A percentile compares a stretch with the other conserved stretches of the same genome.
phyloP scores from a whole-genome alignment of 148 eudicot genomes.

The Nepenthes gracilis region DNA sequence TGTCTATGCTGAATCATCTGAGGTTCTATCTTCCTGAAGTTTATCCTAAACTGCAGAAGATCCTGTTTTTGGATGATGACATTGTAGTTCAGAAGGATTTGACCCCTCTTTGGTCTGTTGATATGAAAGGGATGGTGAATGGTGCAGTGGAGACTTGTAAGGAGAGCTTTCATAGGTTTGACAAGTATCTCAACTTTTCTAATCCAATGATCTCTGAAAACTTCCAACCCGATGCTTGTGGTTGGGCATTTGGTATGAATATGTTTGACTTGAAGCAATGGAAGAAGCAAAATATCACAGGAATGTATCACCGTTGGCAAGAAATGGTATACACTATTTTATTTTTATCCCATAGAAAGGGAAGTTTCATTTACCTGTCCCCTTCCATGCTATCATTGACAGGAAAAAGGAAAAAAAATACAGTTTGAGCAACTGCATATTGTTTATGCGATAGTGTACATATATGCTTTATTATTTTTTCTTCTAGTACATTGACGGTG shows the following conservation, averaged over 20 bases:
- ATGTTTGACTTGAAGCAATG: constrained; percentile 89
- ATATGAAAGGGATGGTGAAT: constrained; percentile 76
- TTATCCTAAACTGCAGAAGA: constrained; percentile 68
- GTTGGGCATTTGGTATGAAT: constrained; percentile 99
- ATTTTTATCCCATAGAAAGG: no score
- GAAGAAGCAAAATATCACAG: constrained; percentile 86
- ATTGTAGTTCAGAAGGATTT: constrained; percentile 75
- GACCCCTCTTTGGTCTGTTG: constrained; percentile 61
- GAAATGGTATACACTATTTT: constrained; percentile 41
- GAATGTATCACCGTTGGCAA: constrained; percentile 98
- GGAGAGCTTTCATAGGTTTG: constrained; percentile 81
- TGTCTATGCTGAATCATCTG: constrained; percentile 76
- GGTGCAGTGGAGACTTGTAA: constrained; percentile 97
- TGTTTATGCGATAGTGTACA: background rate
- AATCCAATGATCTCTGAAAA: constrained; percentile 81
- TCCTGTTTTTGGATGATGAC: constrained; percentile 76
- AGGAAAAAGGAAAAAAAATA: background rate
- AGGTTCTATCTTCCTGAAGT: constrained; percentile 79
- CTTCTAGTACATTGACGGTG: background rate
- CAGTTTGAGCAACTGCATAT: no score
- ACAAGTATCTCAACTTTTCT: constrained; percentile 80
- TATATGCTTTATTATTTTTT: background rate
- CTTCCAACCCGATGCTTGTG: constrained; percentile 90
- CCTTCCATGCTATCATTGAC: background rate
- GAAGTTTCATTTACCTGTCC: no score